A percentile compares a stretch with the other conserved stretches of the same genome.
phyloP scores from a whole-genome alignment of 2,329 filamentous ascomycete genomes.

The Talaromyces rugulosus region DNA sequence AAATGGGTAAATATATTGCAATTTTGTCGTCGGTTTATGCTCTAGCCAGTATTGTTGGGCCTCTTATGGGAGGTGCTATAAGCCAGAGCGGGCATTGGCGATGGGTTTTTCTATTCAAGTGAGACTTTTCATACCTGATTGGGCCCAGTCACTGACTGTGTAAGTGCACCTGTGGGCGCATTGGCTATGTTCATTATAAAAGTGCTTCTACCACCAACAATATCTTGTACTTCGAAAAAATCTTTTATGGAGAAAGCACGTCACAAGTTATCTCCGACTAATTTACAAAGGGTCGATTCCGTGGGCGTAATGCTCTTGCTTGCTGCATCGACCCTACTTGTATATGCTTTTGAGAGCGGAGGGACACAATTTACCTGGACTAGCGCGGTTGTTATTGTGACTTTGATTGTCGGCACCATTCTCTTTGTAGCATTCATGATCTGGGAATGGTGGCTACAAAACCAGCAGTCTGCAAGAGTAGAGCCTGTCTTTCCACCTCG shows the following conservation, averaged over 20 bases:
- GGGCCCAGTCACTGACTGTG: neutral
- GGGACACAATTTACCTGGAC: constrained; percentile 14
- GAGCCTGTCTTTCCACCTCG: constrained; percentile 34
- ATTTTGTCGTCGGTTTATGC: constrained; percentile 13
- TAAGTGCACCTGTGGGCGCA: constrained; percentile 4
- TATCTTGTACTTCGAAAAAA: neutral
- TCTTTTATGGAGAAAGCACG: neutral
- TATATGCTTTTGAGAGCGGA: constrained; percentile 16
- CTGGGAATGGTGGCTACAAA: constrained; percentile 27
- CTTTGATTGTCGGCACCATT: constrained; percentile 1
- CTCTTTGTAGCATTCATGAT: neutral
- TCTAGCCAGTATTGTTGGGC: constrained; percentile 15
- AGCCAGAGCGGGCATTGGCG: constrained; percentile 16
- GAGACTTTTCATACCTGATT: neutral
- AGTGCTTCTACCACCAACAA: neutral
- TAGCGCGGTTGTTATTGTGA: constrained; percentile 10
- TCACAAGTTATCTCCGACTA: constrained; percentile 6
- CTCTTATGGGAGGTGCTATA: constrained; percentile 20
- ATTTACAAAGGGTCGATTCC: constrained; percentile 24
- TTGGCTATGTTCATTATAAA: neutral
- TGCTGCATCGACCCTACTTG: constrained; percentile 13
- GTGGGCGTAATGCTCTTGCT: constrained; percentile 25
- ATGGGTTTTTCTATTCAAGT: constrained; percentile 22
- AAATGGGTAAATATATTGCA: constrained; percentile 13
- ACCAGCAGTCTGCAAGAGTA: constrained; percentile 18